A percentile compares a stretch with the other conserved stretches of the same genome.
These are phyloP conservation scores for Quercus engelmannii DNA, from an alignment of 306 rosid species.

Conservation along the genomic window DNA sequence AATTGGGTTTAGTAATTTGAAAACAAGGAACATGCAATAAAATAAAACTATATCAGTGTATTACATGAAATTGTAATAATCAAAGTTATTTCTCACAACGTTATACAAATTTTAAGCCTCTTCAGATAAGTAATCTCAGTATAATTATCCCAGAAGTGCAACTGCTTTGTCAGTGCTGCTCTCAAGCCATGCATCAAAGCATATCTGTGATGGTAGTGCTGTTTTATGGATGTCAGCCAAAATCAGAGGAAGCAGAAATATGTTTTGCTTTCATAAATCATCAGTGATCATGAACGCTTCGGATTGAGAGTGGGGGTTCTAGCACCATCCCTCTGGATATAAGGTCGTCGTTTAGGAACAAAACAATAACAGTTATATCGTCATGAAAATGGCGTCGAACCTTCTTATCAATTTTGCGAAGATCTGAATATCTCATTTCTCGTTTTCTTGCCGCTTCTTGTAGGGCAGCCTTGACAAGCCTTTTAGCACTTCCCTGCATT, in stretches of 20 bases:
- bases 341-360: slow-evolving; percentile 80
- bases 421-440: slow-evolving; percentile 84
- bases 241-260: neutral
- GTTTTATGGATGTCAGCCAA: neutral
- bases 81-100: slow-evolving; percentile 13
- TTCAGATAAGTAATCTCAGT: slow-evolving; percentile 2
- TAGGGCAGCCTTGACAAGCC: slow-evolving; percentile 81
- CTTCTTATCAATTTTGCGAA: slow-evolving; percentile 71
- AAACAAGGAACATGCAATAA: neutral
- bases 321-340: slow-evolving; percentile 51
- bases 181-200: slow-evolving; percentile 14
- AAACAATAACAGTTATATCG: slow-evolving; percentile 81
- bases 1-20: neutral
- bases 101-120: slow-evolving; percentile 25
- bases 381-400: slow-evolving; percentile 88
- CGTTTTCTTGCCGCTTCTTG: slow-evolving; percentile 91
- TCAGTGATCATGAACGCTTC: slow-evolving; percentile 56
- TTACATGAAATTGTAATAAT: slow-evolving; percentile 8
- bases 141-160: slow-evolving; percentile 7
- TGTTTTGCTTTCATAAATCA: slow-evolving; percentile 19
- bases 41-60: slow-evolving; percentile 10
- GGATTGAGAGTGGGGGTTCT: slow-evolving; percentile 56
- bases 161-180: neutral
- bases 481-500: slow-evolving; percentile 86
- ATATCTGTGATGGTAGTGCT: neutral